Conservation (phyloP, 1,284 basidiomycete species). For the Exsudoporus floridanus region DNA sequence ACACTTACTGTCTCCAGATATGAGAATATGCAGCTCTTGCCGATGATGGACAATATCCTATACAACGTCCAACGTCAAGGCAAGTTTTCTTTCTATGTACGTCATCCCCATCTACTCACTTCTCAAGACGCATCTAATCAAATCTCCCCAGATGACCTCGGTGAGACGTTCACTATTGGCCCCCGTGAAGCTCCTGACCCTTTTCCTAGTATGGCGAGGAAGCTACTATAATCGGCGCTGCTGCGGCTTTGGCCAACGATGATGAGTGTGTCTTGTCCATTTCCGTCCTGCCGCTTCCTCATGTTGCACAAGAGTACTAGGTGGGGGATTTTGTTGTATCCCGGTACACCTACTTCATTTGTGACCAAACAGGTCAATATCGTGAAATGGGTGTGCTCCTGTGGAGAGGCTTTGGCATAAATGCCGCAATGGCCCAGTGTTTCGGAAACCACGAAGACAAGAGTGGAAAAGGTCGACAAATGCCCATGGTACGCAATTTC, state of each 20-base stretch:
- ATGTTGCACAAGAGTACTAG: slow-evolving; percentile 52
- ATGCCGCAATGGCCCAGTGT: slow-evolving; percentile 82
- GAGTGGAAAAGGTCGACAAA: slow-evolving; percentile 85
- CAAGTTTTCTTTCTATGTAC: slow-evolving; percentile 90
- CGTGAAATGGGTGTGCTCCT: slow-evolving; percentile 89
- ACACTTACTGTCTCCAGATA: slow-evolving; percentile 47
- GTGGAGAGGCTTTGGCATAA: slow-evolving; percentile 79
- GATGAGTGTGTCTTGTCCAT: slow-evolving; percentile 70
- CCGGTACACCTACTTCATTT: background rate
- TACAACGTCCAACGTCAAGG: slow-evolving; percentile 94
- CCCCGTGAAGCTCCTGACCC: slow-evolving; percentile 9
- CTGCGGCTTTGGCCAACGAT: slow-evolving; percentile 77
- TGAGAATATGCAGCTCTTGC: slow-evolving; percentile 81
- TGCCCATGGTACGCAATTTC: slow-evolving; percentile 68
- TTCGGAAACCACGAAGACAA: slow-evolving; percentile 82
- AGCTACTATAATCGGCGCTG: slow-evolving; percentile 87
- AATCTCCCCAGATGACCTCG: slow-evolving; percentile 63
- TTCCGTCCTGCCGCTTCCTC: background rate
- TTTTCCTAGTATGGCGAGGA: slow-evolving; percentile 79
- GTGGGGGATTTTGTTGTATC: slow-evolving; percentile 35
- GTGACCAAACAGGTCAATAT: slow-evolving; percentile 63
- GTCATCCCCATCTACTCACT: slow-evolving; percentile 27
- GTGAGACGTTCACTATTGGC: slow-evolving; percentile 41
- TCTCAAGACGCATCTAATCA: slow-evolving; percentile 19
- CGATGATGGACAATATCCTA: slow-evolving; percentile 83